These are phyloP conservation scores for Puccinia novopanici DNA, from an alignment of 1,284 basidiomycete species.

Conservation along the genomic window DNA sequence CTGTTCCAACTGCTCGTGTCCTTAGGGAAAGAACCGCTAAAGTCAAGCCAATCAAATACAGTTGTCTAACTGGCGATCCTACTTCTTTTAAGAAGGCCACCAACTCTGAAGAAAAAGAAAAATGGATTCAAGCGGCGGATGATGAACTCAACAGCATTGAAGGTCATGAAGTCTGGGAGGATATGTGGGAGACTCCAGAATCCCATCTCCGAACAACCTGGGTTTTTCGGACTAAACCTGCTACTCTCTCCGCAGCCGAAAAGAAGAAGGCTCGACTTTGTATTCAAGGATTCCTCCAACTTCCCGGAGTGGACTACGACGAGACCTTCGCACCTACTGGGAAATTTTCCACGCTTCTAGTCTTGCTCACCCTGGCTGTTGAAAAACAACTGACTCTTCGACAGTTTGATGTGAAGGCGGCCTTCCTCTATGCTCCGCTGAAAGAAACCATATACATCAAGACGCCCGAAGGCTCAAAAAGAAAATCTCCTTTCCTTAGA, in stretches of 20 bases:
- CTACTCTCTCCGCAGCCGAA: constrained; percentile 57
- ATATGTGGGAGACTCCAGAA: neutral
- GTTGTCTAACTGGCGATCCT: neutral
- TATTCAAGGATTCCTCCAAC: constrained; percentile 62
- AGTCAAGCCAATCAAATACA: neutral
- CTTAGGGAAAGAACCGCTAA: neutral
- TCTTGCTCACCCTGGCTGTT: constrained; percentile 60
- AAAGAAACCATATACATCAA: constrained; percentile 61
- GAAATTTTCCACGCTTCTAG: constrained; percentile 58
- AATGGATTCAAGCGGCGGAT: neutral
- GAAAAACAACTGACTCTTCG: constrained; percentile 58
- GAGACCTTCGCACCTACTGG: constrained; percentile 62
- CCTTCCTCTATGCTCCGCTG: constrained; percentile 62
- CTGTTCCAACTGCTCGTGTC: too few relatives aligned
- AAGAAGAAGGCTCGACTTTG: constrained; percentile 61
- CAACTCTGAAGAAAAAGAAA: neutral
- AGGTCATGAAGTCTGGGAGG: neutral
- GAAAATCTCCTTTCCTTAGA: neutral
- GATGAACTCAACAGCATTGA: constrained; percentile 11
- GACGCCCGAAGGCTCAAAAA: constrained; percentile 56
- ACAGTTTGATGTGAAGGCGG: constrained; percentile 62
- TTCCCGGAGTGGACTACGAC: constrained; percentile 61
- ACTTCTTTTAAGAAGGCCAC: neutral
- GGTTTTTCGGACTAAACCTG: constrained; percentile 60
- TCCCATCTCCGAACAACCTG: constrained; percentile 58